phyloP scores from a whole-genome alignment of 805 yeast species.

The Lipomyces sp. region DNA sequence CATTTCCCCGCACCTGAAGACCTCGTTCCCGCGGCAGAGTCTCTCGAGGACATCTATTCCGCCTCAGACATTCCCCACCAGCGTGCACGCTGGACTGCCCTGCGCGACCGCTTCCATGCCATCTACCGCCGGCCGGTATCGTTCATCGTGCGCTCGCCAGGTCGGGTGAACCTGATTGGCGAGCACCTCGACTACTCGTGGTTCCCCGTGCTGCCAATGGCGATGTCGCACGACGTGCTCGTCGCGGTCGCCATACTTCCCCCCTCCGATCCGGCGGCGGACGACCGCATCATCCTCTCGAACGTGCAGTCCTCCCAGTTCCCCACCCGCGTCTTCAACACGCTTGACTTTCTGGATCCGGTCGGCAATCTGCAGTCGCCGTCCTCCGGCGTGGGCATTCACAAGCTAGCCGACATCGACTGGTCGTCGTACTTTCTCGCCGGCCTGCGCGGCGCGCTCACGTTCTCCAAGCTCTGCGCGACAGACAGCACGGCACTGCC shows the following conservation, averaged over 20 bases:
- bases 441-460: slow-evolving; percentile 59
- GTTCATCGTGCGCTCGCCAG: slow-evolving; percentile 64
- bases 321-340: slow-evolving; percentile 16
- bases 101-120: slow-evolving; percentile 10
- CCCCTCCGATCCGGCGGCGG: slow-evolving; percentile 29
- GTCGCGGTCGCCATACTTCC: slow-evolving; percentile 46
- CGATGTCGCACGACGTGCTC: slow-evolving; percentile 60
- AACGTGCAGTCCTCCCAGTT: slow-evolving; percentile 36
- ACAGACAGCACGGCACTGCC: slow-evolving; percentile 29
- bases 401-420: slow-evolving; percentile 47
- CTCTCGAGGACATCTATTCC: slow-evolving; percentile 17
- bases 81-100: slow-evolving; percentile 15
- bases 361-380: slow-evolving; percentile 23
- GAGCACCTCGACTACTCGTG: slow-evolving; percentile 72
- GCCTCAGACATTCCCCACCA: slow-evolving; percentile 14
- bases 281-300: slow-evolving; percentile 37
- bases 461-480: slow-evolving; percentile 41
- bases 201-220: slow-evolving; percentile 73
- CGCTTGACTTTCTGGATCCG: slow-evolving; percentile 31
- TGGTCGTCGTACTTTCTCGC: slow-evolving; percentile 74
- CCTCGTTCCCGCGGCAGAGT: slow-evolving; percentile 15
- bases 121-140: slow-evolving; percentile 37
- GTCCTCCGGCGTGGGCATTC: not conserved
- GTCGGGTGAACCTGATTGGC: slow-evolving; percentile 71
- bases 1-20: slow-evolving; percentile 18